phyloP scores from a whole-genome alignment of 257 asterid species.

The Cordia subcordata region DNA sequence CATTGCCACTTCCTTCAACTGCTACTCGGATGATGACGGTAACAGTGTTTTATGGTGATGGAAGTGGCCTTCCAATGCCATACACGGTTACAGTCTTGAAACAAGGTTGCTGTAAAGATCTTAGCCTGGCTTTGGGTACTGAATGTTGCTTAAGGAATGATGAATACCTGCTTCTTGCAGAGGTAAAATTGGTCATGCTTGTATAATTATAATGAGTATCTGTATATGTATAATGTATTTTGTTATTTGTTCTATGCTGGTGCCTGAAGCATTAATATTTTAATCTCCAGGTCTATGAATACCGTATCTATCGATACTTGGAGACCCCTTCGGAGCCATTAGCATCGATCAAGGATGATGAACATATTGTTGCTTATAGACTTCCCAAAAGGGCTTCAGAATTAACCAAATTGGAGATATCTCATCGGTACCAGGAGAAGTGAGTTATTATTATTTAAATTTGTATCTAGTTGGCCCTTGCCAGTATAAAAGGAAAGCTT shows the following conservation, averaged over 20 bases:
- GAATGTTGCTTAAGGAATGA: conserved; percentile 67
- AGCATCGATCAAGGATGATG: conserved; percentile 74
- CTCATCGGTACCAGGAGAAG: conserved; percentile 67
- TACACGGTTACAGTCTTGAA: conserved; percentile 71
- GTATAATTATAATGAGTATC: conserved; percentile 3
- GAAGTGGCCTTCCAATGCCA: conserved; percentile 90
- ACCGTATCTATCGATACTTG: conserved; percentile 66
- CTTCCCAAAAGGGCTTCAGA: conserved; percentile 54
- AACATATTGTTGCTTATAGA: conserved; percentile 87
- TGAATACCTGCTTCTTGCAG: conserved; percentile 86
- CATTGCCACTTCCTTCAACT: conserved; percentile 93
- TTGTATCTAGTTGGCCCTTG: not conserved
- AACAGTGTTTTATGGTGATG: conserved; percentile 81
- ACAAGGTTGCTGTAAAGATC: conserved; percentile 85
- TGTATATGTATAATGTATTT: not conserved
- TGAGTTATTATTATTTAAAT: conserved; percentile 31
- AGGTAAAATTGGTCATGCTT: conserved; percentile 38
- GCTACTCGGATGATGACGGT: conserved; percentile 75
- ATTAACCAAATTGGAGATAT: conserved; percentile 68
- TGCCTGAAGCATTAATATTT: conserved; percentile 18
- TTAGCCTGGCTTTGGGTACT: conserved; percentile 53
- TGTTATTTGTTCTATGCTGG: conserved; percentile 4
- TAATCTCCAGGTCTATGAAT: conserved; percentile 68
- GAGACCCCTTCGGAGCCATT: conserved; percentile 75
- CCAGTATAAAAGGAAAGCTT: not conserved